Evolutionary conservation across 2,329 filamentous ascomycete species (phyloP).

Genomic region (Epichloe sibirici): DNA sequence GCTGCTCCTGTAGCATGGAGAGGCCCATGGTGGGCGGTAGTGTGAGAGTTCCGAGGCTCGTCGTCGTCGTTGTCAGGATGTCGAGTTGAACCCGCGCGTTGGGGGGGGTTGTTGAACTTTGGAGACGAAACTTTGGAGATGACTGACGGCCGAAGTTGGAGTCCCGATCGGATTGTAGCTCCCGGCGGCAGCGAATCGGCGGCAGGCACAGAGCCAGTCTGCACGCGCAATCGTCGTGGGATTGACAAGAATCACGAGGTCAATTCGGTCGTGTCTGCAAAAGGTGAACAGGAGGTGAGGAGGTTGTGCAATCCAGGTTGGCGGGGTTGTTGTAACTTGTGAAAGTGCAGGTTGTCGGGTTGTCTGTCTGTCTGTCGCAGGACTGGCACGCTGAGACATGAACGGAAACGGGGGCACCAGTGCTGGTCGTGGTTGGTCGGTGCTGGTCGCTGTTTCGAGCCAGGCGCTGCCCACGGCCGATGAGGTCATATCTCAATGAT

Average conservation of each 20-base stretch:
- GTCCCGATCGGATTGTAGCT: neutral
- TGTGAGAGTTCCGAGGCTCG: slow-evolving; percentile 8
- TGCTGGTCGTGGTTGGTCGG: neutral
- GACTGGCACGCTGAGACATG: neutral
- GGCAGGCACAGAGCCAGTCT: slow-evolving; percentile 1
- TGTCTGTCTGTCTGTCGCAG: neutral
- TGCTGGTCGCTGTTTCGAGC: neutral
- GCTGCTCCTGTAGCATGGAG: slow-evolving; percentile 77
- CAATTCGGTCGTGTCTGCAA: neutral
- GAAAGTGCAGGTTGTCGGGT: neutral
- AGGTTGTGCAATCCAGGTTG: neutral
- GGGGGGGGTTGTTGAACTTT: neutral
- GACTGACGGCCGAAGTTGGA: neutral
- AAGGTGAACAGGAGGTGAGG: neutral
- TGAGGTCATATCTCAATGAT: neutral
- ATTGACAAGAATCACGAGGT: neutral
- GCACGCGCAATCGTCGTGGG: neutral
- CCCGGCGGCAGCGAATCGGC: neutral
- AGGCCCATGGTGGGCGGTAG: slow-evolving; percentile 55
- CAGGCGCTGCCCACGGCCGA: neutral
- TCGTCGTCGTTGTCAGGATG: neutral
- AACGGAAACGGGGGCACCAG: neutral
- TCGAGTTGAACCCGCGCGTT: neutral
- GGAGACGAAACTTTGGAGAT: neutral
- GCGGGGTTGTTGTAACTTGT: neutral